Evolutionary conservation across 345 rosid species (phyloP).

Genomic region (Camelina neglecta): DNA sequence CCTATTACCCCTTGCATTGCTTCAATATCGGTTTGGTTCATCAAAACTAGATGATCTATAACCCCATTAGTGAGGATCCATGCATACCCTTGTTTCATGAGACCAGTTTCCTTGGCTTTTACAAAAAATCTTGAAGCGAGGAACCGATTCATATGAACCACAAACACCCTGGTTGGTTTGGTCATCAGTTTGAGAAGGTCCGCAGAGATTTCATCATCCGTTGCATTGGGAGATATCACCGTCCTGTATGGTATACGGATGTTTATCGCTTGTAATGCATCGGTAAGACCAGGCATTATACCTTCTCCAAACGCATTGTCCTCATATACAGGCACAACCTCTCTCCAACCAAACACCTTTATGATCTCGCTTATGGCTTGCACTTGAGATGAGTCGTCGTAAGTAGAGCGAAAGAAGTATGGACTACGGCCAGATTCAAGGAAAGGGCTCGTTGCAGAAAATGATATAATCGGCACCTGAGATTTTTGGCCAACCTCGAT

Average conservation of each 20-base stretch:
- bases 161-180: slow-evolving; percentile 56
- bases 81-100: slow-evolving; percentile 54
- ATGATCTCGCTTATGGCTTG: slow-evolving; percentile 48
- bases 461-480: slow-evolving; percentile 47
- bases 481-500: slow-evolving; percentile 52
- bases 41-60: slow-evolving; percentile 12
- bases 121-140: slow-evolving; percentile 49
- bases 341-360: slow-evolving; percentile 58
- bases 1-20: slow-evolving; percentile 55
- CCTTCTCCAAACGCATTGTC: slow-evolving; percentile 52
- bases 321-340: slow-evolving; percentile 51
- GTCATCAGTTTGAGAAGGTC: slow-evolving; percentile 55
- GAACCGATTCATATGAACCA: slow-evolving; percentile 44
- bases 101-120: slow-evolving; percentile 51
- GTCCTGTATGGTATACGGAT: slow-evolving; percentile 53
- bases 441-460: no score
- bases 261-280: slow-evolving; percentile 48
- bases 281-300: slow-evolving; percentile 51
- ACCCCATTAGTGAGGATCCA: slow-evolving; percentile 53
- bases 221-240: slow-evolving; percentile 48
- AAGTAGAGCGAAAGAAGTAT: slow-evolving; percentile 52
- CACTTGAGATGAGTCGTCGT: slow-evolving; percentile 52
- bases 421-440: neutral
- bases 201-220: slow-evolving; percentile 49
- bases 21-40: slow-evolving; percentile 15